Evolutionary conservation across 1,284 basidiomycete genomes (phyloP).

Genomic region (Cystobasidium sp.): DNA sequence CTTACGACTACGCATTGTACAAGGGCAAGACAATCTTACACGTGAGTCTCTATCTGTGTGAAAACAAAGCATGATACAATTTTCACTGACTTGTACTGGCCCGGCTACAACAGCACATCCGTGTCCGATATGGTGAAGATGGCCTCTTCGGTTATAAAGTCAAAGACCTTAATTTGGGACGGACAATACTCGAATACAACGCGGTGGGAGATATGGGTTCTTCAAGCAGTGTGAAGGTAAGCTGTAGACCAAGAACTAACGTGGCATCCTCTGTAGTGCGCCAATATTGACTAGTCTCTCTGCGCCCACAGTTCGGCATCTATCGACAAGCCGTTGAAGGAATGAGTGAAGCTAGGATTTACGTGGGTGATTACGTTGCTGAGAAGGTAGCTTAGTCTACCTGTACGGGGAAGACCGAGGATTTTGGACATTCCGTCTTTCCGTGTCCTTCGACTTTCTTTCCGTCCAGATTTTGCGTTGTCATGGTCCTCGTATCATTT

Average conservation of each 20-base stretch:
- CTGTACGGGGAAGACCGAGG: too few relatives aligned
- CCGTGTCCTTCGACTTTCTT: too few relatives aligned
- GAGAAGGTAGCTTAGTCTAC: neutral
- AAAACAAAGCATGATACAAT: neutral
- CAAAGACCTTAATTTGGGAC: neutral
- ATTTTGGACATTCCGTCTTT: too few relatives aligned
- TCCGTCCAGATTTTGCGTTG: too few relatives aligned
- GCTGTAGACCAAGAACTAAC: neutral
- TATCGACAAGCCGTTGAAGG: slow-evolving; percentile 27
- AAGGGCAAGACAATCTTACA: slow-evolving; percentile 15
- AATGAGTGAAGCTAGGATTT: slow-evolving; percentile 13
- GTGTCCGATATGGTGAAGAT: slow-evolving; percentile 20
- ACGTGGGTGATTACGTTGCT: slow-evolving; percentile 25
- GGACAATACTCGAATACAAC: slow-evolving; percentile 23
- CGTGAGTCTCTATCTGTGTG: neutral
- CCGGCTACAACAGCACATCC: slow-evolving; percentile 9
- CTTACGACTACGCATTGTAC: slow-evolving; percentile 8
- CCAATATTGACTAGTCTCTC: neutral
- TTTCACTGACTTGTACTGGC: neutral
- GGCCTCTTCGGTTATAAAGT: slow-evolving; percentile 23
- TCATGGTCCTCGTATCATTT: too few relatives aligned
- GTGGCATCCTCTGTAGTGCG: neutral
- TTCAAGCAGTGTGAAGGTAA: slow-evolving; percentile 23
- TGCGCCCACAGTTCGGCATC: slow-evolving; percentile 11
- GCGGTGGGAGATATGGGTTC: slow-evolving; percentile 18